Evolutionary conservation across 2,329 filamentous ascomycete genomes (phyloP).

Genomic region (Furcasterigmium sp.): DNA sequence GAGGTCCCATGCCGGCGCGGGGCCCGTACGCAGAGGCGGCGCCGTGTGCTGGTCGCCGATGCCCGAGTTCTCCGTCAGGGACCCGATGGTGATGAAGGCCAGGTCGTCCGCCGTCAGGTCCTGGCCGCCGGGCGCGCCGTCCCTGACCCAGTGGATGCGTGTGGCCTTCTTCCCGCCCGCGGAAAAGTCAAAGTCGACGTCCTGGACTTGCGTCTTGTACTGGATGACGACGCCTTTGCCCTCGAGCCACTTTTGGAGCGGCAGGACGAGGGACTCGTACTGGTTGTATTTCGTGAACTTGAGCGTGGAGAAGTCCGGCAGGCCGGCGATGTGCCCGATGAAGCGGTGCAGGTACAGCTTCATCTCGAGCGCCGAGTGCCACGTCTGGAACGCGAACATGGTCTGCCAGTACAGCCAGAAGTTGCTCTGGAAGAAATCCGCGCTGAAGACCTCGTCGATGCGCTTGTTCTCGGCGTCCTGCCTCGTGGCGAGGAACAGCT

Average conservation of each 20-base stretch:
- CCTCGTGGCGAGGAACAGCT: slow-evolving; percentile 9
- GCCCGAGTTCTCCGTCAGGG: not conserved
- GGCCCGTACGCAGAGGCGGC: not conserved
- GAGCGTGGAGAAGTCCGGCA: slow-evolving; percentile 23
- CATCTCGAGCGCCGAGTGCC: slow-evolving; percentile 29
- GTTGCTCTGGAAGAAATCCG: slow-evolving; percentile 25
- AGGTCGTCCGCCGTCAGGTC: not conserved
- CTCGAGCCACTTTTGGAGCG: slow-evolving; percentile 22
- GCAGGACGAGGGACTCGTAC: slow-evolving; percentile 27
- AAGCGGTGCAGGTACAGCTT: slow-evolving; percentile 27
- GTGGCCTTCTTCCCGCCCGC: slow-evolving; percentile 7
- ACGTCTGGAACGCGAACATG: slow-evolving; percentile 28
- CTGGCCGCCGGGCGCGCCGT: not conserved
- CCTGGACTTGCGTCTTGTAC: slow-evolving; percentile 15
- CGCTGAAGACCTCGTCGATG: slow-evolving; percentile 1
- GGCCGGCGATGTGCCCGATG: slow-evolving; percentile 15
- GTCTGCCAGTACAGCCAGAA: slow-evolving; percentile 31
- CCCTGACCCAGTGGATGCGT: not conserved
- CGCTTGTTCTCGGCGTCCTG: not conserved
- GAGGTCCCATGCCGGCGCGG: not conserved
- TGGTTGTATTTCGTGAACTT: slow-evolving; percentile 27
- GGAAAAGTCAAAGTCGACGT: slow-evolving; percentile 15
- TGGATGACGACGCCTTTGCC: slow-evolving; percentile 22
- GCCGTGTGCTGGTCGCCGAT: not conserved
- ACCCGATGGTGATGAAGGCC: not conserved